Base-by-base conservation (phyloP, 2,329 filamentous ascomycete species). In the Colletotrichum cereale region DNA sequence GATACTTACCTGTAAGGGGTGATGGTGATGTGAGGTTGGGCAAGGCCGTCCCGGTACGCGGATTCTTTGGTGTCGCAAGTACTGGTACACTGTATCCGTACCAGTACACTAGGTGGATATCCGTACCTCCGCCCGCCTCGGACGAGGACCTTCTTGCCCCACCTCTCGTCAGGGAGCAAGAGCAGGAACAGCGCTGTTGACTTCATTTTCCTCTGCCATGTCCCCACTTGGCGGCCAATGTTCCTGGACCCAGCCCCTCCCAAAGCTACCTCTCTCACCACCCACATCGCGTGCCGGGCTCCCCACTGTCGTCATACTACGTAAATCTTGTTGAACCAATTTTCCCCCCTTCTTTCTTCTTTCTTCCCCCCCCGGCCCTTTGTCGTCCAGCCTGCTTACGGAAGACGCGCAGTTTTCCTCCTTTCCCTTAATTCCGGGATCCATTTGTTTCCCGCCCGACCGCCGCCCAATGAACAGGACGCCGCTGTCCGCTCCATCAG, bases 271-370 rank as follows among this genome's bases (percentile, higher is more conserved):
- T 53, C 36, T 31, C 21, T 18, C 18, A 34, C 44, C 42, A 53
- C 36, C 52, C 56, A 48, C 60, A 62, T 56, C 55, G 67, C 62
- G 48, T 61, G 55, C 44, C 38, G n/a, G 18, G 29, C 4, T 16
- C 65, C 40, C 44, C 69, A 72, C 57, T 69, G 58, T 68, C 68
- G 68, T 71, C 69, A 69, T 72, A n/a, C n/a, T n/a, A n/a, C n/a
- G n/a, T n/a, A n/a, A 52, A 52, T 58, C 55, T 57, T 44, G 36
- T 52, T 34, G 38, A 38, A 24, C 55, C 21, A 36, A 36, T 62
- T 62, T 55, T 62, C 48, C 47, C 38, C 38, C 21, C 14, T 44
- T 24, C 24, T 44, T 16, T 3, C 47, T 47, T 44, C 21, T 8
- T 44, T 24, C 24, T 44, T 16, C 7, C 18, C 18, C 40, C 6